Conservation (phyloP, 2,329 filamentous ascomycete species). For the Aspergillus neotritici region DNA sequence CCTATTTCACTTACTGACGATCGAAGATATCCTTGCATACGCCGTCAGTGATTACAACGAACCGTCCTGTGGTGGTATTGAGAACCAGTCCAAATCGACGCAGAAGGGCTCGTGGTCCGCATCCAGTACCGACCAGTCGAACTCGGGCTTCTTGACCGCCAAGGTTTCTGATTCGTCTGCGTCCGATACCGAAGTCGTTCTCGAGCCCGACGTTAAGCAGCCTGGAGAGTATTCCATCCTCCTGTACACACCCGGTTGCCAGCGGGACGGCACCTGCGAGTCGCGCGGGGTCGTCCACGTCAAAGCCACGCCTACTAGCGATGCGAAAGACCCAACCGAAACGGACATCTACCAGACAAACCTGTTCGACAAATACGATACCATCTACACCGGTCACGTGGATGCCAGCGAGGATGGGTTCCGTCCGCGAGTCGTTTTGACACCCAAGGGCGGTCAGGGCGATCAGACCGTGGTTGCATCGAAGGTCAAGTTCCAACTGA, state of each 20-base stretch:
- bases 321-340: conserved; percentile 46
- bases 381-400: conserved; percentile 79
- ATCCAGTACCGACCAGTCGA: conserved; percentile 62
- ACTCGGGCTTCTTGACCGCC: conserved; percentile 70
- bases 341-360: conserved; percentile 81
- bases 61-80: conserved; percentile 65
- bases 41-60: conserved; percentile 86
- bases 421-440: conserved; percentile 72
- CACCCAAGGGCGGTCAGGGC: conserved; percentile 56
- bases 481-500: conserved; percentile 66
- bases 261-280: conserved; percentile 68
- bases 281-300: conserved; percentile 77
- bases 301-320: conserved; percentile 61
- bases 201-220: conserved; percentile 71
- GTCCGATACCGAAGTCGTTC: conserved; percentile 60
- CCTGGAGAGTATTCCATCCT: conserved; percentile 89
- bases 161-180: conserved; percentile 54
- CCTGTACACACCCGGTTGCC: conserved; percentile 87
- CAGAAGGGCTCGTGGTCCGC: conserved; percentile 68
- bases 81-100: conserved; percentile 61
- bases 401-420: conserved; percentile 69
- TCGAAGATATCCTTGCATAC: conserved; percentile 68
- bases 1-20: conserved; percentile 10
- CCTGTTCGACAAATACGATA: conserved; percentile 93
- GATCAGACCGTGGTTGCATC: conserved; percentile 82